Evolutionary conservation across 176 grass and related monocot genomes (phyloP).

Genomic region (Dendrocalamus sinicus): DNA sequence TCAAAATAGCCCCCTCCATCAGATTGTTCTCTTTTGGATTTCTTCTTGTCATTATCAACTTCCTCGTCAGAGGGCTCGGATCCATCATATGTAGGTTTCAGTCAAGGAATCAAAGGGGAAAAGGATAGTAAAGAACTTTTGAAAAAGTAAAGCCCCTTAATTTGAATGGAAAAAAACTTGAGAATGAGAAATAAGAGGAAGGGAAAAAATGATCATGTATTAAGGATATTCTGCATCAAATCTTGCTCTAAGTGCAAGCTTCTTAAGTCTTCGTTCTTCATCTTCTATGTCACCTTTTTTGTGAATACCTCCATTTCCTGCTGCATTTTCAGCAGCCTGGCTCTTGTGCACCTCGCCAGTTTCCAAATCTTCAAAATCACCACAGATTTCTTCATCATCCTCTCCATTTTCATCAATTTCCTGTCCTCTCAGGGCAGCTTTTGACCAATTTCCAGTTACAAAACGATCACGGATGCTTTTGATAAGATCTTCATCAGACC

Average conservation of each 20-base stretch:
- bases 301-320: slow-evolving; percentile 30
- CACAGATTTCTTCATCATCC: slow-evolving; percentile 69
- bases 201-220: slow-evolving; percentile 12
- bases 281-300: slow-evolving; percentile 57
- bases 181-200: slow-evolving; percentile 7
- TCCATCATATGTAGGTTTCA: slow-evolving; percentile 72
- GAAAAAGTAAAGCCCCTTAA: background rate
- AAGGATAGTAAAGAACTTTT: background rate
- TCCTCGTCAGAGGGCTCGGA: slow-evolving; percentile 71
- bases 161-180: background rate
- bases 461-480: slow-evolving; percentile 80
- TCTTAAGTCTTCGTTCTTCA: slow-evolving; percentile 81
- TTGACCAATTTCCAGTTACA: slow-evolving; percentile 97
- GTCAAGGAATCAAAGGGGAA: slow-evolving; percentile 64
- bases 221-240: slow-evolving; percentile 98
- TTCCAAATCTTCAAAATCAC: slow-evolving; percentile 97
- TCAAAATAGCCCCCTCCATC: slow-evolving; percentile 78
- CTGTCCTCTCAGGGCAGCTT: slow-evolving; percentile 77
- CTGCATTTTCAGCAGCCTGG: slow-evolving; percentile 40
- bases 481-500: slow-evolving; percentile 75
- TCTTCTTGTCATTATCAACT: slow-evolving; percentile 62
- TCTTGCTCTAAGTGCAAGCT: slow-evolving; percentile 81
- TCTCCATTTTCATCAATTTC: slow-evolving; percentile 55
- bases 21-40: slow-evolving; percentile 61
- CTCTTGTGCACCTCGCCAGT: slow-evolving; percentile 74